phyloP scores from a whole-genome alignment of 2,329 filamentous ascomycete genomes.

The Pyrenochaeta sp. region DNA sequence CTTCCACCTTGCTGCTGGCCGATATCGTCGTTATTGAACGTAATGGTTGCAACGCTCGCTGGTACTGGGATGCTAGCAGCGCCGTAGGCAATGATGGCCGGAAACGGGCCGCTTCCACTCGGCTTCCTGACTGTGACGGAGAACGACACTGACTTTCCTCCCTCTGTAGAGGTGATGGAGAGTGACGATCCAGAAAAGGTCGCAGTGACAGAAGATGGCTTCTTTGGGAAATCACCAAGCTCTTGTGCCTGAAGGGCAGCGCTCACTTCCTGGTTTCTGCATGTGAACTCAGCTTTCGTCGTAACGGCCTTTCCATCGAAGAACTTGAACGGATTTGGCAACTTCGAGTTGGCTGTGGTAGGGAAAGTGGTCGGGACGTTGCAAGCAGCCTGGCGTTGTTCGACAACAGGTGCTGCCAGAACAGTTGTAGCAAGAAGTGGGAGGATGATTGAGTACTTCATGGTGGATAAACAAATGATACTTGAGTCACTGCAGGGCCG shows the following conservation, averaged over 20 bases:
- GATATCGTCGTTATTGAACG: slow-evolving; percentile 67
- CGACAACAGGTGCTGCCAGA: slow-evolving; percentile 37
- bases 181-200: slow-evolving; percentile 42
- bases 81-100: slow-evolving; percentile 67
- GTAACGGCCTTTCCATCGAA: slow-evolving; percentile 46
- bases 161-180: slow-evolving; percentile 46
- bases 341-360: slow-evolving; percentile 38
- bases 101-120: slow-evolving; percentile 59
- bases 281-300: slow-evolving; percentile 46
- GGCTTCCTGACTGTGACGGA: slow-evolving; percentile 48
- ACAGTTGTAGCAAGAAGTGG: slow-evolving; percentile 41
- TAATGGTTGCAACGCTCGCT: slow-evolving; percentile 64
- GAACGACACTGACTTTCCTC: slow-evolving; percentile 48
- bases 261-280: slow-evolving; percentile 49
- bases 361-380: slow-evolving; percentile 42
- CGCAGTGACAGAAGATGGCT: slow-evolving; percentile 43
- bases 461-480: slow-evolving; percentile 21
- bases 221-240: slow-evolving; percentile 49
- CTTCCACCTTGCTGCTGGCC: slow-evolving; percentile 56
- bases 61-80: slow-evolving; percentile 65
- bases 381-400: slow-evolving; percentile 43
- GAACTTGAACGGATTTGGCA: slow-evolving; percentile 52
- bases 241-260: slow-evolving; percentile 49
- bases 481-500: slow-evolving; percentile 13
- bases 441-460: slow-evolving; percentile 44